Evolutionary conservation across 1,139 yeast species (phyloP).

Genomic region (Candida sp.): DNA sequence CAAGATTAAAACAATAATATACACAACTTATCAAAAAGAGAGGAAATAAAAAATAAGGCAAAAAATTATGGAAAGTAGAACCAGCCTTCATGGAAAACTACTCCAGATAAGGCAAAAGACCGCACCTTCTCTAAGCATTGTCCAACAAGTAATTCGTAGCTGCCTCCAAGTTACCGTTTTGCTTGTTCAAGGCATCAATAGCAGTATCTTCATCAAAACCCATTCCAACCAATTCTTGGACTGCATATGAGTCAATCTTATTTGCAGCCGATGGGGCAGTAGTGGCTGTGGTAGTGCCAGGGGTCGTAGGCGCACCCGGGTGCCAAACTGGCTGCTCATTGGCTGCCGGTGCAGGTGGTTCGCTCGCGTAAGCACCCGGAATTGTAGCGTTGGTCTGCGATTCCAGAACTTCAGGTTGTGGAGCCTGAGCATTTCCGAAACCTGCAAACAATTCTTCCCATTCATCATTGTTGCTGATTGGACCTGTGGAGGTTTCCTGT

Average conservation of each 20-base stretch:
- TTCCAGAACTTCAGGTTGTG: conserved; percentile 54
- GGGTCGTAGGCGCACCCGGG: conserved; percentile 13
- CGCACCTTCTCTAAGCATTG: conserved; percentile 42
- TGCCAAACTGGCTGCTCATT: neutral
- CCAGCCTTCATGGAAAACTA: too few species aligned
- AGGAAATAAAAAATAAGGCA: neutral
- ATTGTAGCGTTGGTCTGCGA: neutral
- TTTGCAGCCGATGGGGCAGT: conserved; percentile 3
- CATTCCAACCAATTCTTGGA: conserved; percentile 87
- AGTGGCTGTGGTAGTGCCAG: conserved; percentile 5
- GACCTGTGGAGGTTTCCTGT: conserved; percentile 15
- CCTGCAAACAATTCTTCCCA: conserved; percentile 97
- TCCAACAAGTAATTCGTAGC: conserved; percentile 88
- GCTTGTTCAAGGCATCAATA: conserved; percentile 65
- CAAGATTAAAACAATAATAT: neutral
- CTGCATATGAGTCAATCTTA: conserved; percentile 21
- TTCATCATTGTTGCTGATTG: conserved; percentile 58
- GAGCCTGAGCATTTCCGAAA: conserved; percentile 63
- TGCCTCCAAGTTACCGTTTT: conserved; percentile 77
- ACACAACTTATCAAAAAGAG: neutral
- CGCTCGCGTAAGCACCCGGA: neutral
- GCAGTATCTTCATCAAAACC: conserved; percentile 79
- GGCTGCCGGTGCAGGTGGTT: neutral
- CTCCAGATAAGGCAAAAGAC: neutral
- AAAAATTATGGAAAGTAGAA: neutral